phyloP scores from a whole-genome alignment of 2,329 filamentous ascomycete species.

The Hirsutella thompsonii region DNA sequence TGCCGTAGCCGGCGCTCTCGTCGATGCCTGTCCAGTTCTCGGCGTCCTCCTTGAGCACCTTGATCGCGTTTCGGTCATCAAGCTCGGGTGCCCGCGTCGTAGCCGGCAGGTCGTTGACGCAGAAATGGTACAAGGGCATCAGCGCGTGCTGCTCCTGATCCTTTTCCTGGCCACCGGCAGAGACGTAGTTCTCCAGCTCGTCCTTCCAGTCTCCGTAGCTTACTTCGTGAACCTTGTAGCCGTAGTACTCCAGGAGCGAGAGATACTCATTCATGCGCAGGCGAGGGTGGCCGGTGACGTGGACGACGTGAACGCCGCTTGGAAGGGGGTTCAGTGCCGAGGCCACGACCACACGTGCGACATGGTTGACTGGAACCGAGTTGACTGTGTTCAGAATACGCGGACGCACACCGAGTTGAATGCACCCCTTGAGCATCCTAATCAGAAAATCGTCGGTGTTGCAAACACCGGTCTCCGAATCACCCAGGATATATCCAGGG shows the following conservation, averaged over 20 bases:
- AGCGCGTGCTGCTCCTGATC: constrained; percentile 16
- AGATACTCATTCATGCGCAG: constrained; percentile 70
- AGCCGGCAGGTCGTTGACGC: constrained; percentile 52
- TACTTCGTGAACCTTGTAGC: constrained; percentile 60
- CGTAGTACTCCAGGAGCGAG: constrained; percentile 55
- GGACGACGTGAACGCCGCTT: constrained; percentile 44
- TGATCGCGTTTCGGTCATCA: constrained; percentile 49
- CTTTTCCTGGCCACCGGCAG: constrained; percentile 12
- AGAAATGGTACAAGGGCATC: constrained; percentile 61
- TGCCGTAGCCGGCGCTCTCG: constrained; percentile 31
- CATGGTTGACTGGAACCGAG: constrained; percentile 75
- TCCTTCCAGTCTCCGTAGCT: constrained; percentile 40
- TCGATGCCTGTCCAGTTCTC: constrained; percentile 45
- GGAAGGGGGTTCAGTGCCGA: constrained; percentile 49
- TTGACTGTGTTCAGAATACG: constrained; percentile 81
- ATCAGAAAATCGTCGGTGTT: constrained; percentile 87
- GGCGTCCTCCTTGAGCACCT: constrained; percentile 49
- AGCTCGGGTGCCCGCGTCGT: constrained; percentile 58
- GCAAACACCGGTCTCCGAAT: constrained; percentile 54
- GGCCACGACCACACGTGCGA: constrained; percentile 68
- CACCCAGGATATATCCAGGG: constrained; percentile 69
- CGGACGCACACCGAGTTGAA: constrained; percentile 64
- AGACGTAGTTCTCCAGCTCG: constrained; percentile 15
- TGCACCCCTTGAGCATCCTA: constrained; percentile 73
- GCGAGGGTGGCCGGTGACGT: constrained; percentile 70